Evolutionary conservation across 805 yeast species (phyloP).

Genomic region (Diddensiella transvaalensis): DNA sequence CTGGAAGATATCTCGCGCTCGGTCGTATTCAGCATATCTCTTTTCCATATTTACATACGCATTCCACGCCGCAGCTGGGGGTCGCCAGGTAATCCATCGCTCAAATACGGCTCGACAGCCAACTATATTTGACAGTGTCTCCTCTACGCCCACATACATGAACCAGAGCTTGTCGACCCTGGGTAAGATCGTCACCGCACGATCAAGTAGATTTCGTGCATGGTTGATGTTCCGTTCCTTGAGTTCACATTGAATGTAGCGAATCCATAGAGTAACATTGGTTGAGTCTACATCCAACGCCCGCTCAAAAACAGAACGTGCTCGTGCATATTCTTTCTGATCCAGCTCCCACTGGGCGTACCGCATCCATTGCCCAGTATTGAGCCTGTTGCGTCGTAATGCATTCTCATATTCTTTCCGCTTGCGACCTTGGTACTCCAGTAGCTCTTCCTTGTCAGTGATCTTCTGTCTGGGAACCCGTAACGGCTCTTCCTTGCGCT

Average conservation of each 20-base stretch:
- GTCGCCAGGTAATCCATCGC: slow-evolving; percentile 80
- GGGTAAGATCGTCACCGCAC: slow-evolving; percentile 74
- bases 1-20: slow-evolving; percentile 56
- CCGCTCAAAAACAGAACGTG: slow-evolving; percentile 83
- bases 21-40: slow-evolving; percentile 55
- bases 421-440: slow-evolving; percentile 69
- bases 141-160: slow-evolving; percentile 77
- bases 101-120: slow-evolving; percentile 66
- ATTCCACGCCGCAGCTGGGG: slow-evolving; percentile 63
- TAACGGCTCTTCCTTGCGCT: slow-evolving; percentile 41
- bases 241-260: slow-evolving; percentile 77
- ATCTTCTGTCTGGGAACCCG: slow-evolving; percentile 44
- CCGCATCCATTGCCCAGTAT: slow-evolving; percentile 84
- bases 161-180: slow-evolving; percentile 84
- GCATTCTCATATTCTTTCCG: slow-evolving; percentile 83
- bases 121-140: slow-evolving; percentile 58
- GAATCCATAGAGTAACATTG: slow-evolving; percentile 79
- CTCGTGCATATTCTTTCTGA: slow-evolving; percentile 72
- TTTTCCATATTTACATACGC: slow-evolving; percentile 70
- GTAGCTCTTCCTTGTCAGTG: slow-evolving; percentile 74
- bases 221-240: slow-evolving; percentile 72
- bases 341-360: slow-evolving; percentile 86
- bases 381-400: slow-evolving; percentile 76
- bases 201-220: slow-evolving; percentile 78
- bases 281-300: slow-evolving; percentile 73